These are phyloP conservation scores for Monosporascus sp. DNA, from an alignment of 2,329 filamentous ascomycete species.

Conservation along the genomic window DNA sequence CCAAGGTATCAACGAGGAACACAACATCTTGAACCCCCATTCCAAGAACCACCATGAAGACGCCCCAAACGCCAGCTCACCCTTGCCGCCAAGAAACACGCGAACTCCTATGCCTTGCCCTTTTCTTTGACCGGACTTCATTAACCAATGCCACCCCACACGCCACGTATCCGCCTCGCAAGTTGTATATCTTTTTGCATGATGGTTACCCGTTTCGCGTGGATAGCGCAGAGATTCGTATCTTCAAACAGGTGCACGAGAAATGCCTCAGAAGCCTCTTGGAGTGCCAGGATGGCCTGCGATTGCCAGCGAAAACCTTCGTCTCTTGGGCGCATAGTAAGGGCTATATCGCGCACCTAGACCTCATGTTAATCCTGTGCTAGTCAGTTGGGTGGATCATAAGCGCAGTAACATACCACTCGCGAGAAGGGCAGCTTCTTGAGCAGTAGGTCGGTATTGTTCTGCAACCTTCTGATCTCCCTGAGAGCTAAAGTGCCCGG, in stretches of 20 bases:
- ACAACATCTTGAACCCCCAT: background rate
- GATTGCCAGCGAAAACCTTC: constrained; percentile 89
- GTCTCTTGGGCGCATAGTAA: constrained; percentile 55
- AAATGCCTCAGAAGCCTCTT: constrained; percentile 95
- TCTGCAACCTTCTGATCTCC: constrained; percentile 89
- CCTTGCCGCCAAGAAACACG: constrained; percentile 2
- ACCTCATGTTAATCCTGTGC: constrained; percentile 1
- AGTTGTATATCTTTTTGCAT: constrained; percentile 98
- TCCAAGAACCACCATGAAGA: constrained; percentile 48
- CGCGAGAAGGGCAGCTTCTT: constrained; percentile 75
- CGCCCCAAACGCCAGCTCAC: constrained; percentile 39
- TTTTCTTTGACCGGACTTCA: constrained; percentile 1
- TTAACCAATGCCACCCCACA: constrained; percentile 65
- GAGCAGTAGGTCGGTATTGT: constrained; percentile 80
- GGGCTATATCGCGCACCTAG: constrained; percentile 66
- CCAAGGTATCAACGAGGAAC: background rate
- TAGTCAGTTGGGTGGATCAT: background rate
- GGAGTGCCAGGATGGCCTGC: constrained; percentile 85
- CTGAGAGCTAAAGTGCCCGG: constrained; percentile 82
- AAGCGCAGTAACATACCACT: constrained; percentile 44
- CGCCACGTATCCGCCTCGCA: constrained; percentile 71
- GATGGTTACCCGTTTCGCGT: constrained; percentile 93
- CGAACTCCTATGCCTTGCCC: constrained; percentile 2
- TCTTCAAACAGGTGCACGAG: constrained; percentile 95
- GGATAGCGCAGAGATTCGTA: constrained; percentile 91